Conservation (phyloP, 768 basidiomycete genomes). For the Amanita fuliginea region DNA sequence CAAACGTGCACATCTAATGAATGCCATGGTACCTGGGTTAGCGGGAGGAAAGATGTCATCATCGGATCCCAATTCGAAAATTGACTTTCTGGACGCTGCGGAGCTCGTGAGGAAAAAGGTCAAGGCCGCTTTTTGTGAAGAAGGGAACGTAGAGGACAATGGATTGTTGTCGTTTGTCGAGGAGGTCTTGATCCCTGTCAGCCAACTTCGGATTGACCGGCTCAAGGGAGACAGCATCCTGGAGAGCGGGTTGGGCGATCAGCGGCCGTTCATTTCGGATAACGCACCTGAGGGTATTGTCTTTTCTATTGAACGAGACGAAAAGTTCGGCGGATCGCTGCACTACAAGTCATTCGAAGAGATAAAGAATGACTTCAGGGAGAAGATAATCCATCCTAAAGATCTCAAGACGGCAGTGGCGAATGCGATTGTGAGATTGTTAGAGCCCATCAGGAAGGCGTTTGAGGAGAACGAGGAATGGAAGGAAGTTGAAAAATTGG, state of each 20-base stretch:
- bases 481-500: constrained; percentile 62
- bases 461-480: constrained; percentile 76
- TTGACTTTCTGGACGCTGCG: constrained; percentile 90
- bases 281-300: constrained; percentile 75
- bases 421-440: constrained; percentile 58
- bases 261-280: constrained; percentile 49
- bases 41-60: constrained; percentile 97
- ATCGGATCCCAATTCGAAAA: constrained; percentile 95
- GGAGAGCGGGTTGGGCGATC: constrained; percentile 37
- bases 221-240: constrained; percentile 37
- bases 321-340: constrained; percentile 69
- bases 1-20: constrained; percentile 97
- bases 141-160: constrained; percentile 82
- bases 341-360: constrained; percentile 63
- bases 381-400: constrained; percentile 74
- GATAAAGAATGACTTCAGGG: constrained; percentile 64
- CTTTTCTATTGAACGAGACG: constrained; percentile 68
- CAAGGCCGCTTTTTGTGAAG: constrained; percentile 88
- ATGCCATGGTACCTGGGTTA: constrained; percentile 92
- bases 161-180: constrained; percentile 79
- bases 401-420: constrained; percentile 79
- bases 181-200: constrained; percentile 84
- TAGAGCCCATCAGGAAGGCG: constrained; percentile 72
- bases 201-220: constrained; percentile 58
- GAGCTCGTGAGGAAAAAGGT: constrained; percentile 82